phyloP scores from a whole-genome alignment of 371 early-diverging fungal species.

The Mortierella sp. region DNA sequence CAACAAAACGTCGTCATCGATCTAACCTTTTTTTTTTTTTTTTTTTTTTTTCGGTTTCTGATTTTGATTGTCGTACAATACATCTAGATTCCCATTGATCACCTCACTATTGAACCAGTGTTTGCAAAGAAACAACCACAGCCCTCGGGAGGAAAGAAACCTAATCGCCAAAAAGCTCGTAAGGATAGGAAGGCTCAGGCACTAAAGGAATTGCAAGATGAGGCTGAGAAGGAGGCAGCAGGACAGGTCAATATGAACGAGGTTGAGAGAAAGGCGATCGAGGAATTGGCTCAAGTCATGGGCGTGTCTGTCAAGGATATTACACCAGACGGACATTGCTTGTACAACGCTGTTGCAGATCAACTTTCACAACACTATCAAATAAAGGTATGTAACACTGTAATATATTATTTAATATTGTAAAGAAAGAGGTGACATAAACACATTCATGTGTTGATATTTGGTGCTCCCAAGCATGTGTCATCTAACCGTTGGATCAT shows the following conservation, averaged over 20 bases:
- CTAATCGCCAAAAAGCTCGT: conserved; percentile 75
- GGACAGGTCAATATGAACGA: conserved; percentile 79
- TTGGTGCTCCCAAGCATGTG: too few relatives aligned
- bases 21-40: not conserved
- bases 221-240: conserved; percentile 87
- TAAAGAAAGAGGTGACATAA: too few relatives aligned
- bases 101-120: conserved; percentile 52
- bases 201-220: conserved; percentile 78
- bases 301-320: conserved; percentile 66
- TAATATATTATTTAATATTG: not conserved
- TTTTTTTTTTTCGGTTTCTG: not conserved
- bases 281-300: conserved; percentile 63
- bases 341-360: conserved; percentile 91
- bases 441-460: not conserved
- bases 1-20: not conserved
- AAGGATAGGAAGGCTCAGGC: conserved; percentile 82
- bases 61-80: not conserved
- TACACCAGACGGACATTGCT: conserved; percentile 88
- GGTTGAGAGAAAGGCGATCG: conserved; percentile 81
- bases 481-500: too few relatives aligned
- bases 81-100: conserved; percentile 50
- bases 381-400: conserved; percentile 41
- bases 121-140: conserved; percentile 15
- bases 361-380: conserved; percentile 74
- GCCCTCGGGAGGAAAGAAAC: conserved; percentile 62